Evolutionary conservation across 192 early-diverging fungal species (phyloP).

Genomic region (Haplosporangium gracile): DNA sequence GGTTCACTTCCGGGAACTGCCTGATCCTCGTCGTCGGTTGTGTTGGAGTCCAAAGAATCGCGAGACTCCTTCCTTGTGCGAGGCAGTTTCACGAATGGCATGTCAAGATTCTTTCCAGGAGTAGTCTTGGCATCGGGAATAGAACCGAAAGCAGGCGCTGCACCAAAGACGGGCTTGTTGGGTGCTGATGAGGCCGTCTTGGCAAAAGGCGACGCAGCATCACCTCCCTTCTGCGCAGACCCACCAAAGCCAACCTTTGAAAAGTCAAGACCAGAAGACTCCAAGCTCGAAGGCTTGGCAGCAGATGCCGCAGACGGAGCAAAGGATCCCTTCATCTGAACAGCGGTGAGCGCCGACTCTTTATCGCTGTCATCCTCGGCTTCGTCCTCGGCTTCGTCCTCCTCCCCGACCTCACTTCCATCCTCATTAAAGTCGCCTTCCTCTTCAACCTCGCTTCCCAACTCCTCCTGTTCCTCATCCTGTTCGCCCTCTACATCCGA

Average conservation of each 20-base stretch:
- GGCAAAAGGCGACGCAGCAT: too few relatives aligned
- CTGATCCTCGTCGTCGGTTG: constrained; percentile 41
- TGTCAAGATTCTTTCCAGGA: constrained; percentile 17
- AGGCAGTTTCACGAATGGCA: constrained; percentile 44
- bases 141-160: constrained; percentile 18
- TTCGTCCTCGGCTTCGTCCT: constrained; percentile 15
- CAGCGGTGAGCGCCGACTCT: constrained; percentile 46
- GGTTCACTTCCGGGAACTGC: background rate
- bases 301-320: background rate
- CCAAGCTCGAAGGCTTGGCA: constrained; percentile 5
- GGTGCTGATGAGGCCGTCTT: too few relatives aligned
- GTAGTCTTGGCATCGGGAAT: background rate
- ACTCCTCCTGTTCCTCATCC: constrained; percentile 1
- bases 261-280: constrained; percentile 32
- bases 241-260: constrained; percentile 9
- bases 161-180: background rate
- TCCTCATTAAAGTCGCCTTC: constrained; percentile 7
- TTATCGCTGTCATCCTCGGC: constrained; percentile 43
- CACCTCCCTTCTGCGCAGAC: too few relatives aligned
- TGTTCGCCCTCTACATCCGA: background rate
- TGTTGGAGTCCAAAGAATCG: constrained; percentile 49
- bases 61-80: constrained; percentile 30
- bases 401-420: background rate
- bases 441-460: background rate
- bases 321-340: background rate